Base-by-base conservation (phyloP, 2,329 filamentous ascomycete species). In the Paraconiothyrium brasiliense region DNA sequence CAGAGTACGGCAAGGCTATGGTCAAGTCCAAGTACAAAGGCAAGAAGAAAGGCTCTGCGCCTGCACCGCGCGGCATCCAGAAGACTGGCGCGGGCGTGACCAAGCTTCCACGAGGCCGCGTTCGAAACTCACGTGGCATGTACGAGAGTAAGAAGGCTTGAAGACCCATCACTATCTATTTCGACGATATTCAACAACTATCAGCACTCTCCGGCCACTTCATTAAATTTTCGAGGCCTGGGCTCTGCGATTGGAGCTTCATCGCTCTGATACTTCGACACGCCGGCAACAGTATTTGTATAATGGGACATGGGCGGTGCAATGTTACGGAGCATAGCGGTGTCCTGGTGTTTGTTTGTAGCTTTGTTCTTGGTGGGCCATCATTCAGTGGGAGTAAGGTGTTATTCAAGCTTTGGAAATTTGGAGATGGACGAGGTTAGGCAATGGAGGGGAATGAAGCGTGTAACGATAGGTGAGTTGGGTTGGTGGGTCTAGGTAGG, bases 31-130 rank as follows among this genome's bases (percentile, higher is more conserved):
- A 34, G 9, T 22, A 59, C 24, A 58, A 57, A 4, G 58, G 54
- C 14, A 64, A 63, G 46, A 68, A 67, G 34, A 35, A 49, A 6
- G 54, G 41, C 20, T 37, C 61, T n/a, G 46, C 51, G 16, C 51
- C 59, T n/a, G 61, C 59, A 20, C 50, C 58, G 30, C 54, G 63
- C n/a, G 46, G 54, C 22, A 54, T 69, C 39, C 66, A 66, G 44
- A 60, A 54, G 41, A 69, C 66, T 0, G 63, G 61, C 11, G 60
- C 68, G 1, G 66, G 65, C 6, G 64, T 69, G 2, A 55, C 41
- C 16, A 69, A 67, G 51, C n/a, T 39, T 2, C 50, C 50, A 20
- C 30, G 50, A 27, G 44, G 44, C 3, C 54, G 49, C 14, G 49
- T 58, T 3, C 54, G 59, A n/a, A 58, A 58, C n/a, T 11, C 34